Percentiles rank a stretch among this genome's conserved stretches.
phyloP scores from a whole-genome alignment of 345 rosid genomes.

The Populus pruinosa region DNA sequence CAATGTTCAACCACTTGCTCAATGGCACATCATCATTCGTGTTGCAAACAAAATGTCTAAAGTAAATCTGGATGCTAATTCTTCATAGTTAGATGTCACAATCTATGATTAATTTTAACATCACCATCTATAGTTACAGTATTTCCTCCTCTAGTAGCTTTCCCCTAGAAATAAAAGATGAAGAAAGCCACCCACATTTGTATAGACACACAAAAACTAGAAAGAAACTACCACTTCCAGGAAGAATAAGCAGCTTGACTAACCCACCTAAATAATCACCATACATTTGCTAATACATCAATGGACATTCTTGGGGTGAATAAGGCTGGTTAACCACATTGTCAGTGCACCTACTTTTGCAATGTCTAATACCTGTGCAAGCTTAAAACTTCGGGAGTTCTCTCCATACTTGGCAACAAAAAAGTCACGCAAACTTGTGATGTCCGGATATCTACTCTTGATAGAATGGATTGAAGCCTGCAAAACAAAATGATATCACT shows the following conservation, averaged over 20 bases:
- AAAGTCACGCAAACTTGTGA: conserved; percentile 84
- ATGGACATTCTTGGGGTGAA: not conserved
- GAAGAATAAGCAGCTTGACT: not conserved
- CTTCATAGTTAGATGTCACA: not conserved
- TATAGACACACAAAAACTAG: not conserved
- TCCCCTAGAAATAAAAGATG: not conserved
- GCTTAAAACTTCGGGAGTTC: conserved; percentile 82
- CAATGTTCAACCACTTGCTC: not conserved
- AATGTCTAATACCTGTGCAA: conserved; percentile 74
- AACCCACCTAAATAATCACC: not conserved
- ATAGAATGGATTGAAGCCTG: conserved; percentile 98
- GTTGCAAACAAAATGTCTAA: not conserved
- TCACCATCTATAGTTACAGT: not conserved
- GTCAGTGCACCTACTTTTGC: not conserved
- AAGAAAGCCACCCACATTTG: not conserved
- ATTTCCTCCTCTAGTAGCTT: not conserved
- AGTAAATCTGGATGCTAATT: not conserved
- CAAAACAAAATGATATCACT: conserved; percentile 21
- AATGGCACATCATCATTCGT: not conserved
- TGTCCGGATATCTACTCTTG: conserved; percentile 87
- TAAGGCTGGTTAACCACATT: conserved; percentile 2
- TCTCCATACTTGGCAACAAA: conserved; percentile 86
- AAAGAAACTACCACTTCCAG: conserved; percentile 1
- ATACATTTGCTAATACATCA: not conserved
- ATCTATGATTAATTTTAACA: too few species aligned